Percentiles rank a stretch among this genome's conserved stretches.
Conservation (phyloP, 164 flowering plant genomes). For the Vitis rupestris region DNA sequence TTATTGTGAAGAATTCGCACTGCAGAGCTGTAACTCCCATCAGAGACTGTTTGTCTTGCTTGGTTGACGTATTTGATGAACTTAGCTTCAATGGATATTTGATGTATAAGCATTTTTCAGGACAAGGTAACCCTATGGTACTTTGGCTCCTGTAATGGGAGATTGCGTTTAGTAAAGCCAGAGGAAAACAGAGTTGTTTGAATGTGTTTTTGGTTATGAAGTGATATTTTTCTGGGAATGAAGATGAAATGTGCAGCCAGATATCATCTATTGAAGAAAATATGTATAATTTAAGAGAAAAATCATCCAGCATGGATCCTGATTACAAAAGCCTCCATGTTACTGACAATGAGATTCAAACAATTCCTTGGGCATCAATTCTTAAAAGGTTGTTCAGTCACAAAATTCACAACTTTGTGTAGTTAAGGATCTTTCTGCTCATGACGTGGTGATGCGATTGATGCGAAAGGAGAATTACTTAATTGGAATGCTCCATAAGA, state of each 20-base stretch:
- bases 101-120: background rate
- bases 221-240: background rate
- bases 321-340: too few species aligned
- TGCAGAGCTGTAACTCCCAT: background rate
- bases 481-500: too few species aligned
- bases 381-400: too few species aligned
- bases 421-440: too few species aligned
- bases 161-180: background rate
- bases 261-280: conserved; percentile 14
- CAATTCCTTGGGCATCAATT: too few species aligned
- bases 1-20: background rate
- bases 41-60: background rate
- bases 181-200: background rate
- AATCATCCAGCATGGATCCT: background rate
- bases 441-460: too few species aligned
- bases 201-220: background rate
- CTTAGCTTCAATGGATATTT: background rate
- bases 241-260: conserved; percentile 5
- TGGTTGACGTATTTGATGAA: background rate
- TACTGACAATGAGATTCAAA: too few species aligned
- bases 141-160: background rate
- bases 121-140: background rate
- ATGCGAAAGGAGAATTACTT: too few species aligned
- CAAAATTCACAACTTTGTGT: too few species aligned
- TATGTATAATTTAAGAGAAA: conserved; percentile 15